Percentiles rank a stretch among this genome's conserved stretches.
These are phyloP conservation scores for Lentinula raphanica DNA, from an alignment of 768 basidiomycete species.

Conservation along the genomic window DNA sequence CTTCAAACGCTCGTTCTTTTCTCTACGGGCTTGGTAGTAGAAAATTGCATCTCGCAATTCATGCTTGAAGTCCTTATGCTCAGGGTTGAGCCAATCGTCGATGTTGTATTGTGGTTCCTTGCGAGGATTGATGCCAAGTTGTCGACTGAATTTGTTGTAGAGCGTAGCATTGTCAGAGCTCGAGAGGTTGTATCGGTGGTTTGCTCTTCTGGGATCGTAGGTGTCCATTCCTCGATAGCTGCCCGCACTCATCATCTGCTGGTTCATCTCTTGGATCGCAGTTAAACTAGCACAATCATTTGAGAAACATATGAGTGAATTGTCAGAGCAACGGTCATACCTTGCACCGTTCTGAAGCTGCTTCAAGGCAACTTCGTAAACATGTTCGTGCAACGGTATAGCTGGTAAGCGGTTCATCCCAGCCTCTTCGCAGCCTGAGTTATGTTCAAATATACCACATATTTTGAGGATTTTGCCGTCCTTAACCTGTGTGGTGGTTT, in stretches of 20 bases:
- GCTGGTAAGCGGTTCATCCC: constrained; percentile 16
- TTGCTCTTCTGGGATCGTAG: background rate
- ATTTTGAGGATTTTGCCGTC: constrained; percentile 16
- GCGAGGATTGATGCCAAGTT: background rate
- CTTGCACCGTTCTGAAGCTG: constrained; percentile 16
- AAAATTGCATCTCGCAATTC: constrained; percentile 15
- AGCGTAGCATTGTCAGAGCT: constrained; percentile 14
- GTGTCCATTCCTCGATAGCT: constrained; percentile 1
- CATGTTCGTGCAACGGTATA: constrained; percentile 27
- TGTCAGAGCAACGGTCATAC: no score
- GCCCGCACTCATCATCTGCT: background rate
- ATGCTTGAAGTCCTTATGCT: background rate
- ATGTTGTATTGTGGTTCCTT: constrained; percentile 10
- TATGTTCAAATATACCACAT: constrained; percentile 22
- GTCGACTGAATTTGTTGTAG: constrained; percentile 9
- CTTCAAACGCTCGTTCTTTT: constrained; percentile 19
- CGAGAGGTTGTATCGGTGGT: constrained; percentile 16
- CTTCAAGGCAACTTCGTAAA: constrained; percentile 17
- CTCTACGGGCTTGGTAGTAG: constrained; percentile 17
- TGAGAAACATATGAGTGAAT: background rate
- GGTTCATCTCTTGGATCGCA: constrained; percentile 14
- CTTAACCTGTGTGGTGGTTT: constrained; percentile 17
- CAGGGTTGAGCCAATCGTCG: constrained; percentile 8
- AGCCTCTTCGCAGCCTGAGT: constrained; percentile 18
- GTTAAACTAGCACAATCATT: constrained; percentile 6